These are phyloP conservation scores for Bacidia gigantensis DNA, from an alignment of 495 filamentous ascomycete genomes.

Conservation along the genomic window DNA sequence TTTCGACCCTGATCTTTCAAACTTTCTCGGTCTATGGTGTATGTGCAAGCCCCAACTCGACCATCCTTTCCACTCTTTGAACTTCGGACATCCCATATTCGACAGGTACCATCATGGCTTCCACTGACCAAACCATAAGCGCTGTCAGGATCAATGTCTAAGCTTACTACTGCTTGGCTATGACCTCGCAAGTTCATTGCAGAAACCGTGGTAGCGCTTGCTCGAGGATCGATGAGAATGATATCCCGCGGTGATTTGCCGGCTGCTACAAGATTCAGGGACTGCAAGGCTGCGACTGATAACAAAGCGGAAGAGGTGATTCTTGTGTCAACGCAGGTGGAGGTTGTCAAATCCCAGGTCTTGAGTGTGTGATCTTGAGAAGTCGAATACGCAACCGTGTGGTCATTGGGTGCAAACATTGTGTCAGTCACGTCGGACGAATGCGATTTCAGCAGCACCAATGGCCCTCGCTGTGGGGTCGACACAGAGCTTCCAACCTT, in stretches of 20 bases:
- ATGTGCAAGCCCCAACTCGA: slow-evolving; percentile 64
- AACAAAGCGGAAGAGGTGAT: slow-evolving; percentile 71
- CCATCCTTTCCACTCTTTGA: slow-evolving; percentile 52
- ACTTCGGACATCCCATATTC: slow-evolving; percentile 82
- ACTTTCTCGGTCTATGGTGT: slow-evolving; percentile 58
- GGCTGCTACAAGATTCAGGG: slow-evolving; percentile 60
- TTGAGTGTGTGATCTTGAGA: slow-evolving; percentile 81
- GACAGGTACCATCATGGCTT: slow-evolving; percentile 76
- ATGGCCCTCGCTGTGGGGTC: slow-evolving; percentile 62
- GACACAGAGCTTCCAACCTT: slow-evolving; percentile 50
- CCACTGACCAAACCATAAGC: slow-evolving; percentile 69
- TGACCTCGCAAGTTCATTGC: slow-evolving; percentile 86
- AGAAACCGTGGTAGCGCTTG: slow-evolving; percentile 52
- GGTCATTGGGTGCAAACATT: slow-evolving; percentile 70
- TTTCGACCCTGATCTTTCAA: slow-evolving; percentile 37
- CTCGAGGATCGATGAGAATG: slow-evolving; percentile 77
- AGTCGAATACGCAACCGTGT: slow-evolving; percentile 76
- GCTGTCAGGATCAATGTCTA: slow-evolving; percentile 58
- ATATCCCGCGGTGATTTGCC: slow-evolving; percentile 80
- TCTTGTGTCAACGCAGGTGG: slow-evolving; percentile 56
- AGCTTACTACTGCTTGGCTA: slow-evolving; percentile 60
- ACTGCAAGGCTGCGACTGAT: slow-evolving; percentile 53
- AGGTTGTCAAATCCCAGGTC: slow-evolving; percentile 82
- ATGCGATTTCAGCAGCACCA: slow-evolving; percentile 59
- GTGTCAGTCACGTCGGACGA: slow-evolving; percentile 55